Evolutionary conservation across 148 eudicot species (phyloP), one percentile per base, ranked within the genome.

Genomic region (Persicaria tinctoria): DNA sequence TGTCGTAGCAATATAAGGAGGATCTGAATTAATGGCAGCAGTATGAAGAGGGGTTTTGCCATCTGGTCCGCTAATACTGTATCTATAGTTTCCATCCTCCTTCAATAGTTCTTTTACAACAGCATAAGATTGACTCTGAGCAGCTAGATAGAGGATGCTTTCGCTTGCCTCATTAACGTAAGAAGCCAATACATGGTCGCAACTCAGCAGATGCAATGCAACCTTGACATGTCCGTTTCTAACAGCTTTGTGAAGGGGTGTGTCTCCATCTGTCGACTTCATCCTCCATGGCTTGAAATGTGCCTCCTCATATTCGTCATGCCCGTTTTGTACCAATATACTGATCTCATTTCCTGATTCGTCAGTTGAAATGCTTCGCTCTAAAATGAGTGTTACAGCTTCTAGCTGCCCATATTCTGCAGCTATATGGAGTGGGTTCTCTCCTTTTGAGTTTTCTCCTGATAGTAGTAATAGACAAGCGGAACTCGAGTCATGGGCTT

Each of bases 11-110:
- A 23, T 23, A 23, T 23, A 23, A 0, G 27, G 27, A 23, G 27
- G 27, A 23, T 23, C 27, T 23, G 27, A 23, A 23, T 23, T 23
- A 23, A 23, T 23, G 27, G 14, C 7, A 8, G 68, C 45, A 38
- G 45, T 23, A 16, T 79, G 82, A 2, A 79, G 46, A 4, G 79
- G 70, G 32, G 72, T 79, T 51, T 32, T 17, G 48, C 32, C 63
- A 12, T 72, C 6, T 5, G 27, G 76, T 0, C 44, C 48, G 4
- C 41, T 9, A 13, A 1, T n/a, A 45, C 38, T 27, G 32, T 18
- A 1, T 2, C 4, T 12, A 11, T 49, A 14, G 2, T 49, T 8
- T 3, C 12, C 8, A 11, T 47, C 1, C 11, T 8, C 2, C 11
- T 49, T 2, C 2, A 5, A 47, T 23, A 46, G 3, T 5, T 4